Evolutionary conservation across 306 rosid species (phyloP).

Genomic region (Cucumis sativus): Cucumber_9930_V3 NC_026660.2:11897501-11898000

Average conservation of each 20-base stretch:
- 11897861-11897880: background rate
- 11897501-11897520: background rate
- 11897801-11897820: background rate
- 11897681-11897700: background rate
- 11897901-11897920: conserved; percentile 14
- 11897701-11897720: background rate
- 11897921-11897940: background rate
- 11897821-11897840: background rate
- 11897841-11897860: background rate
- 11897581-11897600: background rate
- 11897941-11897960: background rate
- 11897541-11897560: background rate
- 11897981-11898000: conserved; percentile 15
- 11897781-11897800: background rate
- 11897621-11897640: background rate
- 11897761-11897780: background rate
- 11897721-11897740: background rate
- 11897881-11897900: conserved; percentile 19
- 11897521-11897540: too few species aligned
- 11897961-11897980: conserved; percentile 18
- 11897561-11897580: too few species aligned
- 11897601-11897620: background rate
- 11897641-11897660: background rate
- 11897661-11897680: background rate
- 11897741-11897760: background rate